phyloP scores from a whole-genome alignment of 306 rosid species.

The Nissolia schottii region DNA sequence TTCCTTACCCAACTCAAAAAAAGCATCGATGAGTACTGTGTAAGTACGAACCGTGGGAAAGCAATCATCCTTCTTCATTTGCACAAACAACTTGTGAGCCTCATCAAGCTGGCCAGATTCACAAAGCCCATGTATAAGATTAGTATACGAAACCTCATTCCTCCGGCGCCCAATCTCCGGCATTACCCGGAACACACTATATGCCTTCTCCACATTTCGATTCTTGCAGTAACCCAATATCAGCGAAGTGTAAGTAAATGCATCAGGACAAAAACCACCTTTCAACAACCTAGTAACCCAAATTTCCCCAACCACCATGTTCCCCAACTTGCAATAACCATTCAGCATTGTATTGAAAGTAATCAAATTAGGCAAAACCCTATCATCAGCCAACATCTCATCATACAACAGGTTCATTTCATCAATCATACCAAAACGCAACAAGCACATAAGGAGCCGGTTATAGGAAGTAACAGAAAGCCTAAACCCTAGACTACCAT shows the following conservation, averaged over 20 bases:
- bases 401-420: slow-evolving; percentile 50
- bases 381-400: slow-evolving; percentile 50
- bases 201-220: slow-evolving; percentile 44
- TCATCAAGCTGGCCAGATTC: slow-evolving; percentile 42
- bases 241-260: slow-evolving; percentile 66
- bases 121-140: slow-evolving; percentile 68
- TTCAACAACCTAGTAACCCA: slow-evolving; percentile 44
- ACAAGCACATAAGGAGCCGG: slow-evolving; percentile 49
- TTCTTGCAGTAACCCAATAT: slow-evolving; percentile 74
- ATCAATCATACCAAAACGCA: slow-evolving; percentile 41
- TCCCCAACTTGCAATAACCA: slow-evolving; percentile 65
- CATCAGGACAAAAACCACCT: slow-evolving; percentile 54
- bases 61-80: slow-evolving; percentile 63
- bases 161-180: slow-evolving; percentile 48
- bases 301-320: slow-evolving; percentile 43
- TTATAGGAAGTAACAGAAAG: slow-evolving; percentile 64
- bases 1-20: slow-evolving; percentile 50
- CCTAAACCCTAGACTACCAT: slow-evolving; percentile 29
- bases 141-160: slow-evolving; percentile 56
- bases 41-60: slow-evolving; percentile 54
- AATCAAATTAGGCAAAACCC: slow-evolving; percentile 46
- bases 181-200: slow-evolving; percentile 44
- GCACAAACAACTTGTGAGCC: slow-evolving; percentile 52
- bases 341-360: slow-evolving; percentile 66
- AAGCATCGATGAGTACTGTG: slow-evolving; percentile 48